Percentiles rank a stretch among this genome's conserved stretches.
Evolutionary conservation across 1,284 basidiomycete genomes (phyloP).

Genomic region (Exobasidium rhododendri): DNA sequence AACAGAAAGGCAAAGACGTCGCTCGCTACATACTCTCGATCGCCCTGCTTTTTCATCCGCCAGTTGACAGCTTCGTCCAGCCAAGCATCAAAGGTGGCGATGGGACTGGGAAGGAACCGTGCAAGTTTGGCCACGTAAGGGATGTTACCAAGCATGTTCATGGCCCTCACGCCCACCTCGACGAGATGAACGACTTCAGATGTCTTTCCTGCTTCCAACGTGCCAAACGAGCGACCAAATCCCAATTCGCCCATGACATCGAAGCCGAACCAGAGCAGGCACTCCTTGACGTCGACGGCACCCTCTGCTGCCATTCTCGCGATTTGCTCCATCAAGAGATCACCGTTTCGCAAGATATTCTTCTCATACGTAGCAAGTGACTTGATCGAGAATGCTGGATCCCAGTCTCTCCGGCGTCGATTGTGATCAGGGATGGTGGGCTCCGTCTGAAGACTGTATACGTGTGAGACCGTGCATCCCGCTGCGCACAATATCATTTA

Average conservation of each 20-base stretch:
- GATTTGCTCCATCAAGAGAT: slow-evolving; percentile 8
- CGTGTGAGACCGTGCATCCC: slow-evolving; percentile 7
- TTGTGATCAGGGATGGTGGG: not conserved
- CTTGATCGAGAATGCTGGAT: not conserved
- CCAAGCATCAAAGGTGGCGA: slow-evolving; percentile 23
- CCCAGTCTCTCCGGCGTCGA: not conserved
- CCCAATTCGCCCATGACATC: slow-evolving; percentile 11
- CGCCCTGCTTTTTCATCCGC: slow-evolving; percentile 8
- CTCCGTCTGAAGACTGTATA: slow-evolving; percentile 15
- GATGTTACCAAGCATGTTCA: not conserved
- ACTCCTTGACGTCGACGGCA: slow-evolving; percentile 22
- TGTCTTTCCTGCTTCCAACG: not conserved
- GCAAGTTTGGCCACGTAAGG: not conserved
- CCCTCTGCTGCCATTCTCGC: not conserved
- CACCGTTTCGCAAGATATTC: slow-evolving; percentile 9
- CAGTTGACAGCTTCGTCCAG: slow-evolving; percentile 9
- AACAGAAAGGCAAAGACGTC: slow-evolving; percentile 14
- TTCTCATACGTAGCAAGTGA: not conserved
- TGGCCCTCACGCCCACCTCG: slow-evolving; percentile 14
- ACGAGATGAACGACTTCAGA: slow-evolving; percentile 23
- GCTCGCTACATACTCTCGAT: not conserved
- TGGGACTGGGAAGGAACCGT: slow-evolving; percentile 18
- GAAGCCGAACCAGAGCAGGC: slow-evolving; percentile 12
- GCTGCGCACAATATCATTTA: too few species aligned
- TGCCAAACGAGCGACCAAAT: not conserved